phyloP scores from a whole-genome alignment of 768 basidiomycete genomes.

The Agaricus sinodeliciosus region DNA sequence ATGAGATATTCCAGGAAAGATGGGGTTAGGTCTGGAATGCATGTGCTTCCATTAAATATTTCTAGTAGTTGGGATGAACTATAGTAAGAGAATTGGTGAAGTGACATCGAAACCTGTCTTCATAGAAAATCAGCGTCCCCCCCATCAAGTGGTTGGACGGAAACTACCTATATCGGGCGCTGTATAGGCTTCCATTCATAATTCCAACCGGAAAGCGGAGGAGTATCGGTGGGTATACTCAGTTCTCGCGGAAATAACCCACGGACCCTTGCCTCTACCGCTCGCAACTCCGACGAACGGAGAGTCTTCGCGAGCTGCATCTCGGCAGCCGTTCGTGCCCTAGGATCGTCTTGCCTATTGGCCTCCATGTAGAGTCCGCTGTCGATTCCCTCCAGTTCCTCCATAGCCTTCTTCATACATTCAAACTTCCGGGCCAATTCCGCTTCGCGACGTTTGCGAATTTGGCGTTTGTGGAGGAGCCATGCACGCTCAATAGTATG shows the following conservation, averaged over 20 bases:
- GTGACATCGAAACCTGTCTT: too few species aligned
- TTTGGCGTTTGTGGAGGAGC: constrained; percentile 71
- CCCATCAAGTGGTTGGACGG: not conserved
- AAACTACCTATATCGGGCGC: constrained; percentile 35
- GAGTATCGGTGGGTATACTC: constrained; percentile 81
- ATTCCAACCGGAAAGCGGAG: constrained; percentile 75
- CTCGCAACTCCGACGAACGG: constrained; percentile 60
- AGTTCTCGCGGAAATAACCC: constrained; percentile 87
- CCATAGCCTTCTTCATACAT: constrained; percentile 82
- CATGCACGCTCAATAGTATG: constrained; percentile 90
- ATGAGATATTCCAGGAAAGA: constrained; percentile 29
- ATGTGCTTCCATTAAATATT: constrained; percentile 2
- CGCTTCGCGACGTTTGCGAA: constrained; percentile 60
- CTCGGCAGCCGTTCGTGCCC: constrained; percentile 51
- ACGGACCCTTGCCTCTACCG: constrained; percentile 69
- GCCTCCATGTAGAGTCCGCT: constrained; percentile 59
- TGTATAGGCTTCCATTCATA: constrained; percentile 76
- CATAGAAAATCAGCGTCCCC: not conserved
- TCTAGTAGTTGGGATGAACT: constrained; percentile 18
- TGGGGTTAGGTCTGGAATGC: constrained; percentile 22
- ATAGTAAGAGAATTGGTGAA: not conserved
- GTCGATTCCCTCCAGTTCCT: constrained; percentile 62
- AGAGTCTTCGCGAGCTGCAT: constrained; percentile 52
- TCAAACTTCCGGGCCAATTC: constrained; percentile 74
- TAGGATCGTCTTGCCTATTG: constrained; percentile 70